phyloP scores from a whole-genome alignment of 306 rosid species.

The Malus orientalis region DNA sequence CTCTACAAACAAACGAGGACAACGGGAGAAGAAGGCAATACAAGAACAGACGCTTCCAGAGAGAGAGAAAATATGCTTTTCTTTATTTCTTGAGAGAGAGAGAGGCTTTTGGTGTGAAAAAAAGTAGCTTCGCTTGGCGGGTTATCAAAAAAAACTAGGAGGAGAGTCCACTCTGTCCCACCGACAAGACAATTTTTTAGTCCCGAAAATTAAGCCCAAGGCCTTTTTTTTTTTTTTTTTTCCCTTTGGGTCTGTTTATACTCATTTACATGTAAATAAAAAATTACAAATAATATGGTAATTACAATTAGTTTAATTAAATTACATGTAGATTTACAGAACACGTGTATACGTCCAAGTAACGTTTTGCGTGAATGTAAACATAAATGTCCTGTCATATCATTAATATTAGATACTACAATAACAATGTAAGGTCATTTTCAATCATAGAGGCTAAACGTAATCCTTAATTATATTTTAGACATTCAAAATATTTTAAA shows the following conservation, averaged over 20 bases:
- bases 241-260: neutral
- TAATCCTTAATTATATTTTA: too few relatives aligned
- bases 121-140: conserved; percentile 38
- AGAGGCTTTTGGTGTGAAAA: conserved; percentile 19
- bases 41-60: conserved; percentile 14
- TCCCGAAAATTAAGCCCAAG: neutral
- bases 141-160: conserved; percentile 24
- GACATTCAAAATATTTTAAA: too few relatives aligned
- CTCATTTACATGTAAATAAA: neutral
- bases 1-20: neutral
- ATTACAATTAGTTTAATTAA: neutral
- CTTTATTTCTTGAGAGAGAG: conserved; percentile 15
- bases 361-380: too few relatives aligned
- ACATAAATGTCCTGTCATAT: neutral
- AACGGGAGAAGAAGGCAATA: neutral
- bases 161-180: conserved; percentile 19
- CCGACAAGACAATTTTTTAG: conserved; percentile 41
- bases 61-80: neutral
- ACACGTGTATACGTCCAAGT: neutral
- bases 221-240: neutral
- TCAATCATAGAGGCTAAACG: too few relatives aligned
- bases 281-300: neutral
- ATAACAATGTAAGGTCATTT: too few relatives aligned
- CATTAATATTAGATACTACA: too few relatives aligned
- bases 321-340: too few relatives aligned